Evolutionary conservation across 352 stramenopile genomes (phyloP), one percentile per base, ranked within the genome.

Genomic region (Pythium brassicae): DNA sequence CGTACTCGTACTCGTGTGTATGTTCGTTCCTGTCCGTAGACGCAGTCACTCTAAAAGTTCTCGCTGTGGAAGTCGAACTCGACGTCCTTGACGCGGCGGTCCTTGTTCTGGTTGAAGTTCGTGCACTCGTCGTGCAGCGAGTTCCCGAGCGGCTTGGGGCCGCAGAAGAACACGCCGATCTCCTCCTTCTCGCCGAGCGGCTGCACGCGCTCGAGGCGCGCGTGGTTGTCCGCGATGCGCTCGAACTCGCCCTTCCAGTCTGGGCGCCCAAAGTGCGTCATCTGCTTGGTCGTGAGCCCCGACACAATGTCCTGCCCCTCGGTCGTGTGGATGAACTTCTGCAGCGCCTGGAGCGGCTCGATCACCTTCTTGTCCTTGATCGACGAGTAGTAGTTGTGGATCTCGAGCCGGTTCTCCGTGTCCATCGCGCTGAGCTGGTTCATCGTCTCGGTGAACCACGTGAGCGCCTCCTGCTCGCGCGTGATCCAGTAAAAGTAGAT

Each of bases 401-500:
- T 87, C 61, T 92, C 78, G 9, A 95, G 60, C 5, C 83, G 71
- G 46, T 86, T 74, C 48, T 90, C 82, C 34, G 68, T 78, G 61
- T 93, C 84, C 64, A 88, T 67, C 51, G 76, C 71, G 37, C 69
- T 80, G 43, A 94, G 64, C 50, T 92, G 69, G 66, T 95, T 87
- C 78, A 95, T 90, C 4, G 83, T 87, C 37, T 89, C 77, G 0
- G 63, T 75, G 43, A 95, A 95, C 86, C 83, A 94, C 34, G 65
- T 77, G 20, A 92, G 75, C 20, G 75, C 65, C 40, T 89, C 62
- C 44, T 91, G 79, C 49, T 93, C 78, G 20, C 80, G 73, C 4
- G 77, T 88, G 65, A 83, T 70, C 84, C 86, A 94, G 68, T 89
- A 92, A 59, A 93, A 94, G 65, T 94, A 90, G 50, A 91, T 83